These are phyloP conservation scores for Setaria viridis DNA, from an alignment of 202 grass and related monocot species.

Conservation along the genomic window DNA sequence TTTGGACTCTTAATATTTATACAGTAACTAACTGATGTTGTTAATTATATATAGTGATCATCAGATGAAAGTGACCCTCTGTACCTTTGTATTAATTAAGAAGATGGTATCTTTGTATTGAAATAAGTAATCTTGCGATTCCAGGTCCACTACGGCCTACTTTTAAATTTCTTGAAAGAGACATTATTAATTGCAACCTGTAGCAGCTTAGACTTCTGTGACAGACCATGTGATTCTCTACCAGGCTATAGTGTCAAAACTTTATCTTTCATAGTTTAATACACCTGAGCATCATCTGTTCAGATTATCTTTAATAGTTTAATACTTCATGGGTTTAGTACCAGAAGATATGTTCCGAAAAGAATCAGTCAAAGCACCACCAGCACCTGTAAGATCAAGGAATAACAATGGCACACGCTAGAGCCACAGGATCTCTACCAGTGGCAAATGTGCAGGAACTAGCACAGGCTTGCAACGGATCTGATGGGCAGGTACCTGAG, in stretches of 20 bases:
- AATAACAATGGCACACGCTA: background rate
- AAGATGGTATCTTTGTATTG: background rate
- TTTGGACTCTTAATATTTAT: background rate
- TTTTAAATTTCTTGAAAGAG: constrained; percentile 29
- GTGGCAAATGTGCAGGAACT: constrained; percentile 27
- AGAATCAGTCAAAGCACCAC: background rate
- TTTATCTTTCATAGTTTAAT: background rate
- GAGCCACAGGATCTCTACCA: constrained; percentile 12
- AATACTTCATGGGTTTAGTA: background rate
- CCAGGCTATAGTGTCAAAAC: background rate
- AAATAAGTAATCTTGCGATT: background rate
- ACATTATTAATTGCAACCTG: constrained; percentile 10
- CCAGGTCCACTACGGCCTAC: background rate
- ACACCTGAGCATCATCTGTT: background rate
- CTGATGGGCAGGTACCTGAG: background rate
- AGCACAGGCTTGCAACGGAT: background rate
- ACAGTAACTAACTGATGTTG: background rate
- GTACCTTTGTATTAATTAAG: background rate
- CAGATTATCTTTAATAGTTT: background rate
- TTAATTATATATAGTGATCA: background rate
- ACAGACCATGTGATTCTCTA: constrained; percentile 11
- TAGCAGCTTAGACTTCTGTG: background rate
- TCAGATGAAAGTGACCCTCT: background rate
- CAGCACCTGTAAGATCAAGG: background rate
- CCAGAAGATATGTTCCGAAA: background rate